These are phyloP conservation scores for Maudiozyma bulderi DNA, from an alignment of 805 yeast genomes.

Conservation along the genomic window DNA sequence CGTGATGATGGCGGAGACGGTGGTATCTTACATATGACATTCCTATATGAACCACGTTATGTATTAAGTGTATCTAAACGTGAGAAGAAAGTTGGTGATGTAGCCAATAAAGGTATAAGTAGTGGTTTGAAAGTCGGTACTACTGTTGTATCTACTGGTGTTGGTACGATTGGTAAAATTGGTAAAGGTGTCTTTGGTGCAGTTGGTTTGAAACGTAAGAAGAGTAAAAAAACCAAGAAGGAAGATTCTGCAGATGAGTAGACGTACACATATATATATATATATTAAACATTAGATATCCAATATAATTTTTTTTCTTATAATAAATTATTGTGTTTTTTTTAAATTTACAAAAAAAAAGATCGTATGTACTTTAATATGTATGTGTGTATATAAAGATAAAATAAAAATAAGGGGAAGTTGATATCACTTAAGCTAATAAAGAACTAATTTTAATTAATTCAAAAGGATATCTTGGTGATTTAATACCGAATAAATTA, in stretches of 20 bases:
- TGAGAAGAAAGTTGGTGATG: constrained; percentile 35
- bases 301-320: background rate
- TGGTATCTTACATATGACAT: constrained; percentile 53
- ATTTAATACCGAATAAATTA: constrained; percentile 59
- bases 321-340: too few species aligned
- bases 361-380: background rate
- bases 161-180: constrained; percentile 30
- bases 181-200: constrained; percentile 14
- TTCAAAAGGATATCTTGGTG: constrained; percentile 65
- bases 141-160: constrained; percentile 36
- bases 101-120: constrained; percentile 42
- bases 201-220: constrained; percentile 6
- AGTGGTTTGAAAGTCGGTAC: constrained; percentile 38
- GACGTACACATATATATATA: background rate
- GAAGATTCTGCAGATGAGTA: background rate
- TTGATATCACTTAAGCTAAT: background rate
- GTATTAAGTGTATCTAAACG: constrained; percentile 37
- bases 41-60: constrained; percentile 64
- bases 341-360: background rate
- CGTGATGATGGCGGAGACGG: constrained; percentile 35
- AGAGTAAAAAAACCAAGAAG: constrained; percentile 5
- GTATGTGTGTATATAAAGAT: background rate
- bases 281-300: background rate
- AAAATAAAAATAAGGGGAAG: background rate
- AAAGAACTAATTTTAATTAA: constrained; percentile 33